Base-by-base conservation (phyloP, 345 rosid species). In the Brassica napus region DNA sequence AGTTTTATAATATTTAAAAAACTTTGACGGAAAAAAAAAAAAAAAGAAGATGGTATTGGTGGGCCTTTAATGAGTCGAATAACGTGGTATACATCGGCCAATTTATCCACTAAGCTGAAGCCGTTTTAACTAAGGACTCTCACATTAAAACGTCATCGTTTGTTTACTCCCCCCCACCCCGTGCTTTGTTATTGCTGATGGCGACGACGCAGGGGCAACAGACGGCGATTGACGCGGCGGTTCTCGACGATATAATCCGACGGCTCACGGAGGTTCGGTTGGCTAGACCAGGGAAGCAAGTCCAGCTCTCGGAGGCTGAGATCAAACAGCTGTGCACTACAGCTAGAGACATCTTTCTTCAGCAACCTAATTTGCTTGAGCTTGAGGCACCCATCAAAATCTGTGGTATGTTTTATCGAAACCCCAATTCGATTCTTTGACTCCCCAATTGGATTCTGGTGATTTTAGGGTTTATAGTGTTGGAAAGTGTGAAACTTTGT, bases 371-470 rank as follows among this genome's bases (percentile, higher is more conserved):
- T 83, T 77, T 94, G 86, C 94, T 94, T 12, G 98, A 94, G 83
- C 97, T 94, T 18, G 97, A 91, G 65, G 94, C 97, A 10, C 98
- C 98, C 52, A 94, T 94, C 84, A 94, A 94, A 86, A 88, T 94
- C 61, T 94, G 98, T 39, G 98, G 98, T 94, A 80, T 68, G 32
- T 26, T 68, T 32, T 35, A 11, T 6, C 5, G 10, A 28, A 44
- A 44, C 1, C 57, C 57, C 57, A n/a, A 8, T 58, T 66, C 31
- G 39, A 44, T 68, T 60, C n/a, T 4, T 66, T 47, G 54, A 28
- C 30, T 68, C 15, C 60, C 60, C 24, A 54, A 57, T 55, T 18
- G 61, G 0, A 18, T 49, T 55, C 24, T 18, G 4, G 2, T 16
- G 60, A 18, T 18, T 57, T 57, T 18, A 54, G 60, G 60, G 60